Conservation (phyloP, 1,284 basidiomycete genomes). For the Cryptococcus sp. region DNA sequence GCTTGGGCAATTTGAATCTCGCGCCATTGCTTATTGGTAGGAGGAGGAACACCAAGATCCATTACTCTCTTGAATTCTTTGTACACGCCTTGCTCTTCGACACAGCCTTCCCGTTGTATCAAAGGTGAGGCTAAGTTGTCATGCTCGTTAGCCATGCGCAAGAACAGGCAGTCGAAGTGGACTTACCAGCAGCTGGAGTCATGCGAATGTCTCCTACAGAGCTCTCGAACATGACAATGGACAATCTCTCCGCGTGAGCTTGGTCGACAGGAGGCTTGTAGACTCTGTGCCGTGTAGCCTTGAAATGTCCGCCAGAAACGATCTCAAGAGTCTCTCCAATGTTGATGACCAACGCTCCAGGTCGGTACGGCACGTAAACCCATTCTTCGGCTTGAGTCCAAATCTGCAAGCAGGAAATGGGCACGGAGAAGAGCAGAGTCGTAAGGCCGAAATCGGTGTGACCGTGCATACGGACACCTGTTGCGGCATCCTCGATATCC, state of each 20-base stretch:
- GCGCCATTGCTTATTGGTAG: slow-evolving; percentile 41
- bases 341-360: slow-evolving; percentile 41
- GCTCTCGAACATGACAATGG: slow-evolving; percentile 53
- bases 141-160: neutral
- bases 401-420: slow-evolving; percentile 54
- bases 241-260: slow-evolving; percentile 47
- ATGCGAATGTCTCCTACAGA: slow-evolving; percentile 49
- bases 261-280: slow-evolving; percentile 53
- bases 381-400: slow-evolving; percentile 53
- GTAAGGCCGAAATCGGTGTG: slow-evolving; percentile 55
- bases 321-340: slow-evolving; percentile 45
- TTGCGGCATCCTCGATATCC: slow-evolving; percentile 42
- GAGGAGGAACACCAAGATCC: slow-evolving; percentile 35
- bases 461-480: slow-evolving; percentile 54
- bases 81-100: slow-evolving; percentile 43
- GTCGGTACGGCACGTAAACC: slow-evolving; percentile 52
- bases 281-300: slow-evolving; percentile 54
- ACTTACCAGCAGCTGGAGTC: slow-evolving; percentile 35
- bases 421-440: slow-evolving; percentile 53
- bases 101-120: slow-evolving; percentile 42
- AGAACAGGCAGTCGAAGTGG: neutral
- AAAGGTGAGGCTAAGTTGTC: slow-evolving; percentile 27
- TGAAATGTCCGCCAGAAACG: slow-evolving; percentile 45
- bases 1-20: slow-evolving; percentile 44
- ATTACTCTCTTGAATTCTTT: slow-evolving; percentile 41